These are phyloP conservation scores for Parmales sp. DNA, from an alignment of 108 stramenopile genomes.

Conservation along the genomic window DNA sequence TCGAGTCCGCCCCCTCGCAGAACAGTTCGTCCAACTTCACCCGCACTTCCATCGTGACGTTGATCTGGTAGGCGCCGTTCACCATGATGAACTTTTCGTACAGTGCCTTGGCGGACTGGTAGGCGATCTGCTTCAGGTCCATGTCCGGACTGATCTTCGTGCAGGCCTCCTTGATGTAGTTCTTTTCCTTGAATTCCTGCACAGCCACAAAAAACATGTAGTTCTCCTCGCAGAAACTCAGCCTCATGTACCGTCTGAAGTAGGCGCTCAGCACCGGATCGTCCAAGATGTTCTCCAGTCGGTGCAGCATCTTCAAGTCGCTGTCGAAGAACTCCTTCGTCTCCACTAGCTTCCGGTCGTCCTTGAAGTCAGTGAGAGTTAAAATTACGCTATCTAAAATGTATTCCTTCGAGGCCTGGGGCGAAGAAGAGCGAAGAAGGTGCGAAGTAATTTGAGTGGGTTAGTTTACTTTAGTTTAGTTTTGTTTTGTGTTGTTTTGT, in stretches of 20 bases:
- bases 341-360: not conserved
- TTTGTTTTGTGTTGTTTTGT: too few relatives aligned
- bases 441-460: too few relatives aligned
- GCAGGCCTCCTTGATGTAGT: not conserved
- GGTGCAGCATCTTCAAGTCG: not conserved
- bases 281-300: not conserved
- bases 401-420: not conserved
- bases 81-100: not conserved
- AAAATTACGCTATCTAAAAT: not conserved
- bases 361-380: not conserved
- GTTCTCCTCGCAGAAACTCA: conserved; percentile 7
- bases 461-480: too few relatives aligned
- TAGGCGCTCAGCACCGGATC: not conserved
- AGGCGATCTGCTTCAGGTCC: too few relatives aligned
- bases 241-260: conserved; percentile 1
- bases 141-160: too few relatives aligned
- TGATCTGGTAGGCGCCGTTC: not conserved
- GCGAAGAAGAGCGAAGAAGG: too few relatives aligned
- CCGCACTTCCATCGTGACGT: not conserved
- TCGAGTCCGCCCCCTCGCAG: too few relatives aligned
- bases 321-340: not conserved
- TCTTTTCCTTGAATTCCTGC: not conserved
- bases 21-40: too few relatives aligned
- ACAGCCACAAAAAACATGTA: not conserved
- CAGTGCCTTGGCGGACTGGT: not conserved